Conservation (phyloP, 257 asterid species). For the Prunella vulgaris region DNA sequence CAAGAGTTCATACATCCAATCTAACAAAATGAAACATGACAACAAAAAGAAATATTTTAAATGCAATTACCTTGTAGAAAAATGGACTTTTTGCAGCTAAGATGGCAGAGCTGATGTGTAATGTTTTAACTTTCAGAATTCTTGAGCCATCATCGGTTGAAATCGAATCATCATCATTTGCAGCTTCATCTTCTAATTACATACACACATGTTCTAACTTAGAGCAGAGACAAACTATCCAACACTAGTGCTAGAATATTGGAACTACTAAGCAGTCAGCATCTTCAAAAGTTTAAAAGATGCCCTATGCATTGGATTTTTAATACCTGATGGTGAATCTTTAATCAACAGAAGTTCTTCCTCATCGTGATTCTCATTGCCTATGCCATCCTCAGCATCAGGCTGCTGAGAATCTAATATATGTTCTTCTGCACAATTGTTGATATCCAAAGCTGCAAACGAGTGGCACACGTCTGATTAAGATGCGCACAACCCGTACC, state of each 20-base stretch:
- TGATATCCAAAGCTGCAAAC: conserved; percentile 81
- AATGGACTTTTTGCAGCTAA: conserved; percentile 86
- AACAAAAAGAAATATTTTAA: not conserved
- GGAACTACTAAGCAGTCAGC: not conserved
- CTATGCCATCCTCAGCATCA: conserved; percentile 52
- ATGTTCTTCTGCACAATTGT: conserved; percentile 64
- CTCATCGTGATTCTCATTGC: conserved; percentile 52
- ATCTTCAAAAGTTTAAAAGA: not conserved
- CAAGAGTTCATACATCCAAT: conserved; percentile 16
- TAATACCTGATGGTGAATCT: conserved; percentile 57
- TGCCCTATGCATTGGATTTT: not conserved
- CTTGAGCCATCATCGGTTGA: conserved; percentile 46
- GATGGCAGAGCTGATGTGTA: conserved; percentile 80
- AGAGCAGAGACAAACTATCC: not conserved
- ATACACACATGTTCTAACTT: not conserved
- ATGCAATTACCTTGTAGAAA: conserved; percentile 58
- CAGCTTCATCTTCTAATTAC: conserved; percentile 31
- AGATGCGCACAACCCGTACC: conserved; percentile 36
- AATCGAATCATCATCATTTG: conserved; percentile 50
- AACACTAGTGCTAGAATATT: not conserved
- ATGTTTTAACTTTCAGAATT: conserved; percentile 50
- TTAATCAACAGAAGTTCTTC: conserved; percentile 58
- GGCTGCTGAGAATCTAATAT: conserved; percentile 48
- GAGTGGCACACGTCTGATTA: conserved; percentile 69
- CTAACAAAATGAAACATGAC: not conserved